Percentiles rank a stretch among this genome's conserved stretches.
Conservation (phyloP, 2,329 filamentous ascomycete species). For the Myriosclerotinia duriaeana region DNA sequence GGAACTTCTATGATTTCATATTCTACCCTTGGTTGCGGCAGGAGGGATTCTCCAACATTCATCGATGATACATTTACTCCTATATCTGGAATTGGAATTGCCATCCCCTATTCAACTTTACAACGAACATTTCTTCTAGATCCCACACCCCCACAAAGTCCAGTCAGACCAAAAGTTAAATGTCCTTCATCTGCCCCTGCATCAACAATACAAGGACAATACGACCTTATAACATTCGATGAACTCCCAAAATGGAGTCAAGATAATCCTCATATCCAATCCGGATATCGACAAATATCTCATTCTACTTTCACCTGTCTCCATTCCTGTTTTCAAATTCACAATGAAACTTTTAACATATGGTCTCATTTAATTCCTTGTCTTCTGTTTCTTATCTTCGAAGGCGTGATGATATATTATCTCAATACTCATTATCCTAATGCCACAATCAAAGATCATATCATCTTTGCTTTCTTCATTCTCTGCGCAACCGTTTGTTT, state of each 20-base stretch:
- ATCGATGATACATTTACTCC: constrained; percentile 14
- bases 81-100: not conserved
- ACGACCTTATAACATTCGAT: constrained; percentile 26
- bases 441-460: constrained; percentile 40
- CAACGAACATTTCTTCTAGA: constrained; percentile 18
- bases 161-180: constrained; percentile 2
- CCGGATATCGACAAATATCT: constrained; percentile 47
- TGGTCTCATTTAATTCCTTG: constrained; percentile 49
- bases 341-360: constrained; percentile 49
- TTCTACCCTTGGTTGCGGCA: constrained; percentile 12
- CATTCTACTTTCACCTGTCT: constrained; percentile 43
- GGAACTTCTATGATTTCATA: constrained; percentile 4
- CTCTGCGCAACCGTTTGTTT: constrained; percentile 43
- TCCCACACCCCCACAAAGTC: constrained; percentile 17
- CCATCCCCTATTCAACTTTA: constrained; percentile 12
- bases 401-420: constrained; percentile 38
- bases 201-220: not conserved
- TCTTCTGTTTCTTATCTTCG: constrained; percentile 41
- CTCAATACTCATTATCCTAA: constrained; percentile 40
- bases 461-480: constrained; percentile 46
- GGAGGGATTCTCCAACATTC: constrained; percentile 17
- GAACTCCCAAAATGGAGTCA: constrained; percentile 47
- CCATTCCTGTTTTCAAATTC: constrained; percentile 45
- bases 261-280: constrained; percentile 45
- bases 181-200: constrained; percentile 1